A percentile compares a stretch with the other conserved stretches of the same genome.
Evolutionary conservation across 2,329 filamentous ascomycete genomes (phyloP).

Genomic region (Clonostachys rosea): DNA sequence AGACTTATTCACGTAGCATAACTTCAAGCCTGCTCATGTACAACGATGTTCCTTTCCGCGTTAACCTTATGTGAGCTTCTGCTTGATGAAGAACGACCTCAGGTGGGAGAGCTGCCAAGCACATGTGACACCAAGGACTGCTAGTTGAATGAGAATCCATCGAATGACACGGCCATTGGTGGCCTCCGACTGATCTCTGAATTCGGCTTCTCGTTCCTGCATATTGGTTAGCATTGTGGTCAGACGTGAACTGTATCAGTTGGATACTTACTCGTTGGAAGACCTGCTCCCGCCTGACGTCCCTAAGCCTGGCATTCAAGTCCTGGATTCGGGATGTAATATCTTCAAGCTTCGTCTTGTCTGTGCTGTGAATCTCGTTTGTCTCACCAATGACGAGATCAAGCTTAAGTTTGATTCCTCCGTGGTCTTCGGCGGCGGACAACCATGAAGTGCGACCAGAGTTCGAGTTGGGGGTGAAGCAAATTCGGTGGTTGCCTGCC

Average conservation of each 20-base stretch:
- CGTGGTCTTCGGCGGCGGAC: conserved; percentile 56
- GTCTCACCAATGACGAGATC: conserved; percentile 95
- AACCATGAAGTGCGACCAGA: conserved; percentile 70
- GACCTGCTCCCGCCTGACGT: conserved; percentile 90
- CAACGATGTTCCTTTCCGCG: not conserved
- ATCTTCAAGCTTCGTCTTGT: conserved; percentile 90
- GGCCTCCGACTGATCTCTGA: conserved; percentile 92
- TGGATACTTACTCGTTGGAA: conserved; percentile 74
- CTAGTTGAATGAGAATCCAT: conserved; percentile 89
- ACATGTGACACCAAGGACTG: conserved; percentile 80
- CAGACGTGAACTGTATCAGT: not conserved
- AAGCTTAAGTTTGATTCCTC: conserved; percentile 77
- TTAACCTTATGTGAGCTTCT: conserved; percentile 80
- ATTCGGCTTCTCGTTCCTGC: conserved; percentile 94
- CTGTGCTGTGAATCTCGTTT: conserved; percentile 85
- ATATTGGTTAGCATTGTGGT: not conserved
- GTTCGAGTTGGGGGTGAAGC: conserved; percentile 81
- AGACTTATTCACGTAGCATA: too few species aligned
- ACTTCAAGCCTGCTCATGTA: too few species aligned
- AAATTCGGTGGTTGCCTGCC: conserved; percentile 91
- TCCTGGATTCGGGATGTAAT: conserved; percentile 86
- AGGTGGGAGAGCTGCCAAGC: conserved; percentile 97
- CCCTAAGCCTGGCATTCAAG: conserved; percentile 78
- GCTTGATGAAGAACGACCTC: conserved; percentile 98
- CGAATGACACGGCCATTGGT: conserved; percentile 89